Conservation (phyloP, 2,329 filamentous ascomycete genomes). For the Trichoderma citrinoviride region DNA sequence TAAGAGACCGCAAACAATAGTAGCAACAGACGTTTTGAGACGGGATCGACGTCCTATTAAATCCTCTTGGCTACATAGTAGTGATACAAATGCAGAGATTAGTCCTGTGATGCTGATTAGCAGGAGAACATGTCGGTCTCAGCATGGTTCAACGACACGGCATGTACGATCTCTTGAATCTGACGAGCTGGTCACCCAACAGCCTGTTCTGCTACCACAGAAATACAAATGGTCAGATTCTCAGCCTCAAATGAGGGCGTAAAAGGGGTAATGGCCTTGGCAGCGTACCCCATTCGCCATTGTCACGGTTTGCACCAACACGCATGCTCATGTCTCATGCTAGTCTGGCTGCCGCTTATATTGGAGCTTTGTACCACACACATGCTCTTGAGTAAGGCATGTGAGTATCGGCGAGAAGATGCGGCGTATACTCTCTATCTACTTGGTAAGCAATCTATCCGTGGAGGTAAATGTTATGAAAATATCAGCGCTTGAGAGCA, state of each 20-base stretch:
- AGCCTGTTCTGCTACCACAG: background rate
- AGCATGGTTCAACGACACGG: background rate
- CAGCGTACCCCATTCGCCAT: background rate
- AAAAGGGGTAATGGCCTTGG: background rate
- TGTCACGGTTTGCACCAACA: background rate
- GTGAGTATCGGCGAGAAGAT: too few relatives aligned
- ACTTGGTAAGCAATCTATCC: too few relatives aligned
- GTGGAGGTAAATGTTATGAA: too few relatives aligned
- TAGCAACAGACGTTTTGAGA: background rate
- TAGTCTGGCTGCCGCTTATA: too few relatives aligned
- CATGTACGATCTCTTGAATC: background rate
- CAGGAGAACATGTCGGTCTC: background rate
- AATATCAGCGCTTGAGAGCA: too few relatives aligned
- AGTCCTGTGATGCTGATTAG: background rate
- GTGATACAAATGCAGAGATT: too few relatives aligned
- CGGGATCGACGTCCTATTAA: background rate
- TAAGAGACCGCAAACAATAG: background rate
- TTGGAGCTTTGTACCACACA: too few relatives aligned
- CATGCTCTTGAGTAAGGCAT: too few relatives aligned
- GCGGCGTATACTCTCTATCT: too few relatives aligned
- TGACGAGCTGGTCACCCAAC: background rate
- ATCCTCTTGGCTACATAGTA: too few relatives aligned
- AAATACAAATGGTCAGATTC: too few relatives aligned
- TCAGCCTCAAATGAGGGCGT: background rate
- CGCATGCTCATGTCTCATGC: background rate